Base-by-base conservation (phyloP, 78 protist genomes). In the slime mould (Dictyostelium discoideum) region DNA sequence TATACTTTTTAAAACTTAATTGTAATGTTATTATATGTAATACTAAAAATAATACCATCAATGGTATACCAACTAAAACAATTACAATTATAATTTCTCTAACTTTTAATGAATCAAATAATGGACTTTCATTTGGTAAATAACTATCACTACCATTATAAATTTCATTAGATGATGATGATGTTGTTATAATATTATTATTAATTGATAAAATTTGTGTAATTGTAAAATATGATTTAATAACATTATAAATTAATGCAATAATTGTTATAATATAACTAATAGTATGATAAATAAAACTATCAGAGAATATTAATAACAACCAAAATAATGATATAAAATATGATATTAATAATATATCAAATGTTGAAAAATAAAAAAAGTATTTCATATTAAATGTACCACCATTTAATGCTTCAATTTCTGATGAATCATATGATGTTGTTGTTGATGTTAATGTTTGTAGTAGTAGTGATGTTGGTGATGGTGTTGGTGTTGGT, bases 341-440 rank as follows among this genome's bases (percentile, higher is more conserved):
- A 69, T 73, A 90, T 26, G 83, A 48, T 24, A 90, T 29, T 20
- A 90, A 37, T 3, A 90, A 83, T 6, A 63, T 40, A 82, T 90
- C 95, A 26, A 90, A 82, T 6, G 87, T 48, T 20, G 95, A 90
- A n/a, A 72, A 90, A n/a, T 48, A 90, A 22, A 82, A 44, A 29
- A 90, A 90, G 60, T 90, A 90, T n/a, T 79, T 76, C n/a, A 89
- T 46, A 81, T 89, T 81, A 18, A 89, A 81, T 26, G 57, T 40
- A 39, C 83, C 83, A 77, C 50, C 42, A 22, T 20, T 39, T 29
- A 18, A 73, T 60, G 69, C 3, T 24, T 67, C 39, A 24, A 24
- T 24, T 9, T 67, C 32, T 24, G 39, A 24, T 67, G 76, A 67
- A 24, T 67, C 76, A 24, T 67, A 24, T 24, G 92, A 29, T 24